A percentile compares a stretch with the other conserved stretches of the same genome.
phyloP scores from a whole-genome alignment of 129 eudicot species.

The Flaveria sonorensis region DNA sequence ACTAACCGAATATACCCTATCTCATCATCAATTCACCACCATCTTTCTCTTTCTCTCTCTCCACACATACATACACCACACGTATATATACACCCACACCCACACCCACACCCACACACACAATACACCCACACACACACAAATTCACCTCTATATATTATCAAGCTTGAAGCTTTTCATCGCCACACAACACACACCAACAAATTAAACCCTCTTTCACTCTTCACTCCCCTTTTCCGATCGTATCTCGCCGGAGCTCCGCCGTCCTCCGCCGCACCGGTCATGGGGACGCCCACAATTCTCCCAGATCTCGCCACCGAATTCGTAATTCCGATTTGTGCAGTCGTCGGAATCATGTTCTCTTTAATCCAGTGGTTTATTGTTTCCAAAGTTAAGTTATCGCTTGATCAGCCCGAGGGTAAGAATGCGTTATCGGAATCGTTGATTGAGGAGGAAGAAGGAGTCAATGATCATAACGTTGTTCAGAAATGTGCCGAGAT shows the following conservation, averaged over 20 bases:
- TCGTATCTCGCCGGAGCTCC: slow-evolving; percentile 2
- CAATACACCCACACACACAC: background rate
- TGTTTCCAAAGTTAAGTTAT: slow-evolving; percentile 54
- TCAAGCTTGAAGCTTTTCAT: background rate
- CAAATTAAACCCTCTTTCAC: slow-evolving; percentile 21
- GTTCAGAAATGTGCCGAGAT: slow-evolving; percentile 73
- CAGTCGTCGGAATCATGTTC: slow-evolving; percentile 63
- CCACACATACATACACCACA: background rate
- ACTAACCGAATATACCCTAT: background rate
- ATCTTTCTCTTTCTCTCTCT: background rate
- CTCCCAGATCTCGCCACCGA: slow-evolving; percentile 61
- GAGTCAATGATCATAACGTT: slow-evolving; percentile 49
- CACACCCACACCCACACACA: background rate
- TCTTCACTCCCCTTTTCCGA: background rate
- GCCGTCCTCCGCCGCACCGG: slow-evolving; percentile 23
- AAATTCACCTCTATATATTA: slow-evolving; percentile 26
- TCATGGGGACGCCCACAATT: slow-evolving; percentile 41
- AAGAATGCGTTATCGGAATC: slow-evolving; percentile 49
- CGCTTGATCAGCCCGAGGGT: slow-evolving; percentile 32
- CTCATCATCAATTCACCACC: slow-evolving; percentile 16
- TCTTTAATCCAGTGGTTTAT: slow-evolving; percentile 61
- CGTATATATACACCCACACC: background rate
- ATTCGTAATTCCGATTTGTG: slow-evolving; percentile 63
- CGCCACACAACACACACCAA: slow-evolving; percentile 14
- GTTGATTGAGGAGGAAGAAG: slow-evolving; percentile 68